phyloP scores from a whole-genome alignment of 352 stramenopile species.

The Phytopythium delawarense region DNA sequence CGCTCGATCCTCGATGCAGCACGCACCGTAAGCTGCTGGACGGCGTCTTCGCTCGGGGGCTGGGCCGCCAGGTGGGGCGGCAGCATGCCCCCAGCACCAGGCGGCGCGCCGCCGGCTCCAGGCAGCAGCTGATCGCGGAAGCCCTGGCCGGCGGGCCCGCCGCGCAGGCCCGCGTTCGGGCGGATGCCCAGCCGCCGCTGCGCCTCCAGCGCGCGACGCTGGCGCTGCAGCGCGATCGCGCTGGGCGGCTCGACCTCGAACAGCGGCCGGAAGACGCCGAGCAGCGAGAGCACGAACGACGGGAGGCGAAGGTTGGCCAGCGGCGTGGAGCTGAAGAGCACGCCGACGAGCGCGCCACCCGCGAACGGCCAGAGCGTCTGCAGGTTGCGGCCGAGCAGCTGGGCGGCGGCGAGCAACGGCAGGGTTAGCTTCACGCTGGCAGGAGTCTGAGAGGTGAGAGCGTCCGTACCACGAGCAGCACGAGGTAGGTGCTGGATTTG shows the following conservation, averaged over 20 bases:
- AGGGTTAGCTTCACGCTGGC: no score
- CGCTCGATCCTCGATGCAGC: no score
- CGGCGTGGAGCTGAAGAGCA: conserved; percentile 67
- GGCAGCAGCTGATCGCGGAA: conserved; percentile 82
- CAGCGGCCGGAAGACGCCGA: conserved; percentile 67
- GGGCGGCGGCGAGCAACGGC: neutral
- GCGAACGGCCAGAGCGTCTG: conserved; percentile 56
- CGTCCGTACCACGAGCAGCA: conserved; percentile 57
- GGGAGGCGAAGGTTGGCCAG: conserved; percentile 70
- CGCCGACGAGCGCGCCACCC: conserved; percentile 49
- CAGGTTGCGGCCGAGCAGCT: conserved; percentile 66
- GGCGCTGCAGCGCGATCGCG: conserved; percentile 54
- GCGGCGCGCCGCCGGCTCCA: conserved; percentile 29
- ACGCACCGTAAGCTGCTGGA: conserved; percentile 75
- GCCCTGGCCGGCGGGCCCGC: conserved; percentile 40
- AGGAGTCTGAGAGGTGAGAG: no score
- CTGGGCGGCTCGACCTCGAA: conserved; percentile 81
- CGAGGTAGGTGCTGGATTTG: conserved; percentile 73
- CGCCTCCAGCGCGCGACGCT: conserved; percentile 65
- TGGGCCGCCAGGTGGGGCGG: conserved; percentile 54
- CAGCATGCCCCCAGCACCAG: conserved; percentile 30
- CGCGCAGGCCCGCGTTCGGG: conserved; percentile 18
- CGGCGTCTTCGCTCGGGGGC: conserved; percentile 69
- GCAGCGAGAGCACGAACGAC: conserved; percentile 57
- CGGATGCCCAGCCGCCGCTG: conserved; percentile 63